phyloP scores from a whole-genome alignment of 208 protist species.

The Wallacemonas sp. region DNA sequence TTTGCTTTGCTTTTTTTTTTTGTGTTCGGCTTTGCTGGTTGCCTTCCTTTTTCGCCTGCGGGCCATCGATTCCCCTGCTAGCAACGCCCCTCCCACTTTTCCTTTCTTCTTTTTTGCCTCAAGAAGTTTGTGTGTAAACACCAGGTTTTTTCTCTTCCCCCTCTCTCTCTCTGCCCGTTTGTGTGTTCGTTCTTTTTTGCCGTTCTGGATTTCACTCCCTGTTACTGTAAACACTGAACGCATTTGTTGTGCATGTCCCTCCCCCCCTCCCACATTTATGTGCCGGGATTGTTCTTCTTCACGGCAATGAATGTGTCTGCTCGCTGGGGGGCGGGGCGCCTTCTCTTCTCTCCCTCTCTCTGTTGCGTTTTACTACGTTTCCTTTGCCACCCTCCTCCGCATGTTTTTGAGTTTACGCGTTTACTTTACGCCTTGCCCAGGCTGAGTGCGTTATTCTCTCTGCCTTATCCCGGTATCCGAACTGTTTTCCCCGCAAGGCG shows the following conservation, averaged over 20 bases:
- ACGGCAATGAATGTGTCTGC: no score
- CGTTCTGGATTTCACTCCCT: background rate
- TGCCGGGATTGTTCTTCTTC: no score
- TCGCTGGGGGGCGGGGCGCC: no score
- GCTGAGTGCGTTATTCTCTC: no score
- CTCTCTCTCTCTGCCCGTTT: background rate
- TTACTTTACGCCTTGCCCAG: no score
- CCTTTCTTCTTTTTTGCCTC: conserved; percentile 6
- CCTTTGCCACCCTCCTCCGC: no score
- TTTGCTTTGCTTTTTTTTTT: conserved; percentile 1
- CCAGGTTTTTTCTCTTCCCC: background rate
- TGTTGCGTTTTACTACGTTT: background rate
- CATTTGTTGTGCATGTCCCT: background rate
- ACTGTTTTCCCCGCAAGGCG: no score
- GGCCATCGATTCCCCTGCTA: background rate
- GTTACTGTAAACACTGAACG: background rate
- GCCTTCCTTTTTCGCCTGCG: conserved; percentile 7
- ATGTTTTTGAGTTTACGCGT: no score
- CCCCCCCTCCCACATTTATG: no score
- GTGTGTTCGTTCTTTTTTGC: background rate
- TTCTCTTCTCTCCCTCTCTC: conserved; percentile 6
- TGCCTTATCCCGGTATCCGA: no score
- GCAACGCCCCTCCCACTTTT: background rate
- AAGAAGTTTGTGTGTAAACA: no score
- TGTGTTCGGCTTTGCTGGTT: background rate